Base-by-base conservation (phyloP, 2,329 filamentous ascomycete species). In the Clarireedia monteithiana region DNA sequence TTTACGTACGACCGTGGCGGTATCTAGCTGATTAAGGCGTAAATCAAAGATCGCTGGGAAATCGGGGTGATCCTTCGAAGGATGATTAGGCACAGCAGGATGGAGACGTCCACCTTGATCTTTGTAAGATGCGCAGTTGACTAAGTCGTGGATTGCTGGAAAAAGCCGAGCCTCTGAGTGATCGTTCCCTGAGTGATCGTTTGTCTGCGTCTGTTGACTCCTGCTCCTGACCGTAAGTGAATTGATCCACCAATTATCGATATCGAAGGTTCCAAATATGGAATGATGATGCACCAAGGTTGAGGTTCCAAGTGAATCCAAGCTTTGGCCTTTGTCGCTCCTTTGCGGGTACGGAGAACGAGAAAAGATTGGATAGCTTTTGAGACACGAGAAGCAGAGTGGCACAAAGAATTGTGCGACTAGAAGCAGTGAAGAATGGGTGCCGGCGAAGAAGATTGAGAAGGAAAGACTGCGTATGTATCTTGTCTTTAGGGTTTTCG, bases 321-420 rank as follows among this genome's bases (percentile, higher is more conserved):
- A 23, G 42, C 45, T 54, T 54, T 36, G 7, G 45, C 36, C 34
- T 20, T 47, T 44, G 24, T 54, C 24, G 52, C 17, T 20, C 26
- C 20, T 20, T 50, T 27, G 52, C 38, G 30, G 45, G 20, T 54
- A 17, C 49, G 24, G 26, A 14, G 17, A 20, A 42, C 6, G 45
- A 42, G 27, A 12, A 17, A 49, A 42, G 52, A 15, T 44, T 50
- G 52, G 36, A 24, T 17, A 34, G 14, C 20, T 30, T 48, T 42
- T 48, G 34, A 48, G 51, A 54, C 52, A 54, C 52, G 40, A 54
- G 44, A 54, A 34, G 36, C 23, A n/a, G 34, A 53, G 36, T 48
- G 34, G 15, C 24, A 40, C 17, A 17, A 30, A 17, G 10, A 34
- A 27, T 30, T 26, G 45, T 54, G 48, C 34, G n/a, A 48, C 45